These are phyloP conservation scores for Nadsonia commutata DNA, from an alignment of 1,139 yeast genomes.

Conservation along the genomic window DNA sequence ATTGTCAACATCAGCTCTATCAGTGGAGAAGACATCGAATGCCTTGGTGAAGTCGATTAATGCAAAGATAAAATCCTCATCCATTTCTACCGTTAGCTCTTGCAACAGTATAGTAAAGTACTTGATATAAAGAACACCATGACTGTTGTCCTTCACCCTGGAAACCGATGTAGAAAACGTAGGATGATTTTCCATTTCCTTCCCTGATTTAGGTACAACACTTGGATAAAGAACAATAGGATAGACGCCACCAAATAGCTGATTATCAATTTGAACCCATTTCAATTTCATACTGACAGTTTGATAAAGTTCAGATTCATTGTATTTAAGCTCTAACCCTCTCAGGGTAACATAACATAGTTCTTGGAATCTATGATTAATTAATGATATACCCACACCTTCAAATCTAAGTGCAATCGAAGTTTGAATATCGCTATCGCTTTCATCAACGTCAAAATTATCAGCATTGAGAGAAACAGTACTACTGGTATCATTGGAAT, in stretches of 20 bases:
- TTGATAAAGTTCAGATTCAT: constrained; percentile 75
- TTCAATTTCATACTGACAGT: constrained; percentile 67
- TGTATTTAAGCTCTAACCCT: constrained; percentile 69
- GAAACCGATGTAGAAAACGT: constrained; percentile 77
- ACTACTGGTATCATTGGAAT: constrained; percentile 8
- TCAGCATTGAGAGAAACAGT: constrained; percentile 20
- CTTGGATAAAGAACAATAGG: constrained; percentile 90
- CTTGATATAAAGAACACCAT: constrained; percentile 80
- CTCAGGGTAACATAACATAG: constrained; percentile 66
- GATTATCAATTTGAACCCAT: constrained; percentile 93
- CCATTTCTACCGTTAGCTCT: constrained; percentile 83
- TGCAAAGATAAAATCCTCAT: constrained; percentile 83
- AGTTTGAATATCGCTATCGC: constrained; percentile 42
- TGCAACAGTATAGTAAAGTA: constrained; percentile 82
- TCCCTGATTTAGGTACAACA: constrained; percentile 70
- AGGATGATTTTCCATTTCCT: constrained; percentile 82
- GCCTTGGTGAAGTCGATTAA: constrained; percentile 62
- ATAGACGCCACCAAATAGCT: constrained; percentile 72
- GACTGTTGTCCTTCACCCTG: constrained; percentile 71
- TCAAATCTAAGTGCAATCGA: constrained; percentile 47
- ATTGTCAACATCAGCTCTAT: constrained; percentile 15
- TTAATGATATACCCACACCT: constrained; percentile 79
- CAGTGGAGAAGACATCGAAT: constrained; percentile 26
- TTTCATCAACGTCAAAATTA: constrained; percentile 49
- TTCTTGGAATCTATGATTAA: constrained; percentile 60